phyloP scores from a whole-genome alignment of 768 basidiomycete genomes.

The Calocybe gangraenosa region DNA sequence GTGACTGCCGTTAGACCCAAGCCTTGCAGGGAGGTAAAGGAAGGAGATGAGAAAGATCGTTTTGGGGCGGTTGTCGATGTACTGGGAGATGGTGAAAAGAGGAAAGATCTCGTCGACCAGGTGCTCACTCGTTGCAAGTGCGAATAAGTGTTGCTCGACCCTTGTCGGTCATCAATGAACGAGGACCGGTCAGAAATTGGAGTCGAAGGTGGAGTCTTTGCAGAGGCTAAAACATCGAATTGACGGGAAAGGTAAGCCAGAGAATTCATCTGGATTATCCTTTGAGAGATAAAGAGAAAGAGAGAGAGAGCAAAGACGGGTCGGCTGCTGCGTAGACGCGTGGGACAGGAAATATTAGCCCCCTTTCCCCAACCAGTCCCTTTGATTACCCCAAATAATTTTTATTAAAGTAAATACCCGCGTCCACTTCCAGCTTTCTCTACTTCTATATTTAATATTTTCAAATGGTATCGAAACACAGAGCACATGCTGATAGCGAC shows the following conservation, averaged over 20 bases:
- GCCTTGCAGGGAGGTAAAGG: conserved; percentile 31
- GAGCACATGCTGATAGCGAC: conserved; percentile 49
- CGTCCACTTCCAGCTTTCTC: conserved; percentile 41
- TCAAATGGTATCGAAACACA: conserved; percentile 41
- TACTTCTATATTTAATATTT: conserved; percentile 34
- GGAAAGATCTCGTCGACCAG: conserved; percentile 54
- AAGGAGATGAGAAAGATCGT: conserved; percentile 64
- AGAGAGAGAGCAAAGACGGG: conserved; percentile 1
- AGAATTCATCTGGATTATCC: conserved; percentile 61
- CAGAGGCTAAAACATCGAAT: conserved; percentile 68
- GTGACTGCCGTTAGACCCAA: conserved; percentile 21
- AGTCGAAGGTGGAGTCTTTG: conserved; percentile 56
- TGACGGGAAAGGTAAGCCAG: conserved; percentile 78
- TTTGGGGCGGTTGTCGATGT: conserved; percentile 31
- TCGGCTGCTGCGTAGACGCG: conserved; percentile 13
- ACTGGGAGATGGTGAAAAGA: conserved; percentile 34
- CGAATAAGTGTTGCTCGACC: conserved; percentile 20
- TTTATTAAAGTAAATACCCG: conserved; percentile 38
- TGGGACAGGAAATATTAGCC: conserved; percentile 2
- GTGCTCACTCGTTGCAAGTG: conserved; percentile 47
- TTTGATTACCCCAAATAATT: not conserved
- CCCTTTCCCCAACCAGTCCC: conserved; percentile 10
- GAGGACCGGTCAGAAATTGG: conserved; percentile 36
- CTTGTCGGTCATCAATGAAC: conserved; percentile 22
- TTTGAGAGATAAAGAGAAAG: conserved; percentile 1